phyloP scores from a whole-genome alignment of 805 yeast genomes.

The Yamadazyma insecticola region DNA sequence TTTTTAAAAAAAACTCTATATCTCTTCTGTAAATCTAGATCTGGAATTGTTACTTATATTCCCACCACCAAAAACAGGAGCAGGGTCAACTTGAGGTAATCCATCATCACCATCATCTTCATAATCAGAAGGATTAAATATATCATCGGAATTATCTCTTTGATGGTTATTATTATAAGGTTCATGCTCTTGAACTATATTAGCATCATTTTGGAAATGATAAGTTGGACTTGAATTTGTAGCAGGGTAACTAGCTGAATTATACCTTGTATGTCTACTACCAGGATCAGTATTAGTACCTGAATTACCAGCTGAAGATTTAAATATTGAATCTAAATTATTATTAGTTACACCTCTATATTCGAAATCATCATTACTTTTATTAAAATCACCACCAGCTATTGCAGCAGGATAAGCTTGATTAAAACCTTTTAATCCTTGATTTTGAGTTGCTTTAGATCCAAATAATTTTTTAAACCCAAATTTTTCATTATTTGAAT shows the following conservation, averaged over 20 bases:
- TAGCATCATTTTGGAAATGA: too few relatives aligned
- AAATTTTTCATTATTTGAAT: conserved; percentile 8
- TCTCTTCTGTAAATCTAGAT: conserved; percentile 17
- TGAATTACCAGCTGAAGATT: conserved; percentile 15
- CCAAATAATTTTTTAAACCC: conserved; percentile 31
- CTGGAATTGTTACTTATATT: conserved; percentile 15
- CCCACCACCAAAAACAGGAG: conserved; percentile 10
- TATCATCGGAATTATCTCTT: conserved; percentile 9
- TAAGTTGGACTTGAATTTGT: too few relatives aligned
- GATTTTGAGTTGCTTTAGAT: conserved; percentile 11
- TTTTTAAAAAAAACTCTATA: too few relatives aligned
- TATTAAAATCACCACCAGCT: conserved; percentile 10
- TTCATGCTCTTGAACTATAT: too few relatives aligned
- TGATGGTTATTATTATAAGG: conserved; percentile 1
- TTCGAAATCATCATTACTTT: conserved; percentile 27
- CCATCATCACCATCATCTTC: conserved; percentile 10
- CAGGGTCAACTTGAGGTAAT: conserved; percentile 8
- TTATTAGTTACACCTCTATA: conserved; percentile 43
- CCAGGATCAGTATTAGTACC: conserved; percentile 8
- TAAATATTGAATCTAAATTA: conserved; percentile 38
- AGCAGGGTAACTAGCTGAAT: conserved; percentile 20
- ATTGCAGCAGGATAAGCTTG: conserved; percentile 5
- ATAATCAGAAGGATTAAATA: conserved; percentile 10
- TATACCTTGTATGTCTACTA: conserved; percentile 21
- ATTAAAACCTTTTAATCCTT: conserved; percentile 2